phyloP scores from a whole-genome alignment of 2,329 filamentous ascomycete genomes.

The Monosporascus sp. region DNA sequence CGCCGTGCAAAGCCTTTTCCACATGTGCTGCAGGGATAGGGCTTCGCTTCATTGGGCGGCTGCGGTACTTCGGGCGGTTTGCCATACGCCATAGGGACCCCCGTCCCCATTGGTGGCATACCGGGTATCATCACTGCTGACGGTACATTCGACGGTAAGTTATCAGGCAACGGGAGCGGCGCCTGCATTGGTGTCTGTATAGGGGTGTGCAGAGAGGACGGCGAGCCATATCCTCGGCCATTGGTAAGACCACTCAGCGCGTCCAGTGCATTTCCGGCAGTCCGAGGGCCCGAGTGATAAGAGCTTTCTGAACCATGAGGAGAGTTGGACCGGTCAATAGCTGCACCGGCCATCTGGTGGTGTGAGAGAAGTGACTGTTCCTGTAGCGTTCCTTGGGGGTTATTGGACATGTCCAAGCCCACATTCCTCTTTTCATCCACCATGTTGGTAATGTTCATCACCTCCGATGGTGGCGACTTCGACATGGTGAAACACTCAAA shows the following conservation, averaged over 20 bases:
- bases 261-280: slow-evolving; percentile 18
- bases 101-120: slow-evolving; percentile 30
- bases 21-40: slow-evolving; percentile 86
- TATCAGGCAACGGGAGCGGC: slow-evolving; percentile 40
- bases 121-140: slow-evolving; percentile 38
- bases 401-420: slow-evolving; percentile 16
- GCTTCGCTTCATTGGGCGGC: slow-evolving; percentile 45
- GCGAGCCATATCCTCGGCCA: slow-evolving; percentile 47
- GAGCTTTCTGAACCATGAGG: slow-evolving; percentile 58
- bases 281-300: slow-evolving; percentile 44
- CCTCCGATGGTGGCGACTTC: slow-evolving; percentile 24
- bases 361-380: slow-evolving; percentile 23
- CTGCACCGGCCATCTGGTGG: slow-evolving; percentile 19
- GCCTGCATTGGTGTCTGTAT: slow-evolving; percentile 49
- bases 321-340: slow-evolving; percentile 51
- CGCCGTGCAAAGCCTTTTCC: slow-evolving; percentile 87
- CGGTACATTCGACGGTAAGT: slow-evolving; percentile 12
- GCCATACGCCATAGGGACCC: slow-evolving; percentile 32
- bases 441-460: slow-evolving; percentile 30
- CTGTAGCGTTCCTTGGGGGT: slow-evolving; percentile 10
- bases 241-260: slow-evolving; percentile 37
- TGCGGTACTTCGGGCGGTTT: slow-evolving; percentile 34
- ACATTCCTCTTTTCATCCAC: slow-evolving; percentile 24
- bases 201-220: slow-evolving; percentile 45
- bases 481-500: slow-evolving; percentile 19